Evolutionary conservation across 2,329 filamentous ascomycete genomes (phyloP), one percentile per base, ranked within the genome.

Genomic region (Pleomassaria siparia): DNA sequence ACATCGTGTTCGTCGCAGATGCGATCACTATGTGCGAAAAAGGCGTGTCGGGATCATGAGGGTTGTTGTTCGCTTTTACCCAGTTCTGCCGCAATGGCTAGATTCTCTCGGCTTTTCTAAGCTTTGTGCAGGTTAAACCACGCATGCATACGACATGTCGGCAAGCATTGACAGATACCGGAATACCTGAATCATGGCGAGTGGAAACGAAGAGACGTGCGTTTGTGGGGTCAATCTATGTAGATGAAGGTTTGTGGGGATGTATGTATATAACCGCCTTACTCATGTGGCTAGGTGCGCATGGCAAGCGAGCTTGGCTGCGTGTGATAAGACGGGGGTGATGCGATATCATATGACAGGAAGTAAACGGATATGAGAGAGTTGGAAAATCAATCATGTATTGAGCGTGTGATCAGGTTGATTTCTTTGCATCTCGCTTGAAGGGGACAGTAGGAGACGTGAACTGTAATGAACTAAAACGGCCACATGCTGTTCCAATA

Each of bases 11-110:
- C n/a, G n/a, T n/a, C n/a, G n/a, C n/a, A n/a, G n/a, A n/a, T n/a
- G n/a, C n/a, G n/a, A n/a, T n/a, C n/a, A n/a, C n/a, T n/a, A n/a
- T n/a, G n/a, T n/a, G n/a, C 25, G 25, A 12, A 29, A 30, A 15
- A 32, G 10, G 13, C 33, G 29, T 15, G 37, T 30, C 22, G 44
- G 32, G 43, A 46, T 46, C 40, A 43, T 39, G 48, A 40, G 40
- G 44, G n/a, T n/a, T 13, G 5, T 10, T 11, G 36, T 16, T 16
- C 28, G 46, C 50, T 49, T 58, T 58, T 58, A 56, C 48, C 53
- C 55, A 55, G 32, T 56, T 56, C 47, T 54, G 47, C 53, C 53
- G 50, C 46, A 18, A 46, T 46, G 52, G 16, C 52, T 46, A 50
- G 53, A 54, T n/a, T n/a, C 42, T 30, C 40, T 40, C 29, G 35